phyloP scores from a whole-genome alignment of 1,139 yeast genomes.

The Kodamaea fungicola region DNA sequence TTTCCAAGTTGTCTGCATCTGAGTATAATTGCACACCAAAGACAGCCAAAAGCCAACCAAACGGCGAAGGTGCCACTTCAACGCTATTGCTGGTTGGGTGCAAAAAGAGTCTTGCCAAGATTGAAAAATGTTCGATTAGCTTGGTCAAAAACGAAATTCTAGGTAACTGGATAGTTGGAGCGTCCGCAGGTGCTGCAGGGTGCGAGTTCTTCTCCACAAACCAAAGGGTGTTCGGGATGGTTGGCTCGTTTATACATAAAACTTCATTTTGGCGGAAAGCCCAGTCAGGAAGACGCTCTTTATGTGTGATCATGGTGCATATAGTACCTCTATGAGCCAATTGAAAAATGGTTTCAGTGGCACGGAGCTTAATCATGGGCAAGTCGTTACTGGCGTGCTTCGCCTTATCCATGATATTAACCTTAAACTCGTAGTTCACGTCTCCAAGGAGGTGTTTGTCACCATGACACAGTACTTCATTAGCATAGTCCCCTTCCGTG shows the following conservation, averaged over 20 bases:
- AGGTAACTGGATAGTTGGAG: constrained; percentile 23
- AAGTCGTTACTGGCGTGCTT: constrained; percentile 26
- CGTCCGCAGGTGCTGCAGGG: constrained; percentile 43
- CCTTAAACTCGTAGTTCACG: constrained; percentile 50
- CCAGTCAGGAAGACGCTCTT: constrained; percentile 63
- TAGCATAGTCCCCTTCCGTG: constrained; percentile 76
- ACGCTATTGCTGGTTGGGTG: background rate
- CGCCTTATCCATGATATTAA: constrained; percentile 32
- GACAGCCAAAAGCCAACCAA: constrained; percentile 34
- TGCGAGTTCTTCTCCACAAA: constrained; percentile 60
- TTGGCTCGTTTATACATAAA: constrained; percentile 66
- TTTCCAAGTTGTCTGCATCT: constrained; percentile 15
- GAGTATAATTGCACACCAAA: constrained; percentile 28
- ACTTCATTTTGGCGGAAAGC: constrained; percentile 73
- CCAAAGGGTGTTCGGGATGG: constrained; percentile 58
- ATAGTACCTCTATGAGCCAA: constrained; percentile 55
- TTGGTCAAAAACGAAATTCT: constrained; percentile 23
- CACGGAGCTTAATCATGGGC: constrained; percentile 41
- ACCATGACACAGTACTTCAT: constrained; percentile 68
- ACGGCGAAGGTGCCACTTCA: constrained; percentile 17
- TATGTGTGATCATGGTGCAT: constrained; percentile 64
- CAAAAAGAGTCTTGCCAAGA: constrained; percentile 24
- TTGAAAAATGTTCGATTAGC: constrained; percentile 32
- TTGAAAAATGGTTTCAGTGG: constrained; percentile 56
- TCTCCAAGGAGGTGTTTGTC: constrained; percentile 46